These are phyloP conservation scores for Lactuca sativa DNA, from an alignment of 129 eudicot species.

Conservation along the genomic window DNA sequence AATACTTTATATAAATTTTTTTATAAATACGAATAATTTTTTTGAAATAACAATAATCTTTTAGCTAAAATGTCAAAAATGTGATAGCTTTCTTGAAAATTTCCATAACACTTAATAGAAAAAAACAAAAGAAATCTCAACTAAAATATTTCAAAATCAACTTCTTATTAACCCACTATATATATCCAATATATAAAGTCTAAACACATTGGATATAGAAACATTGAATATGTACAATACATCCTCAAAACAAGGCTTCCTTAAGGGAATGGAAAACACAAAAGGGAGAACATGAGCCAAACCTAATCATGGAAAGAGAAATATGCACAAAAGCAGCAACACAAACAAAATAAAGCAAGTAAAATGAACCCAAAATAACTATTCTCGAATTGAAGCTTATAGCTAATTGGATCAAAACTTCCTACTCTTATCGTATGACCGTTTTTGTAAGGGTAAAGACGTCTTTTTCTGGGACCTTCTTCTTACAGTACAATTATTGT, in stretches of 20 bases:
- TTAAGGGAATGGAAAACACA: conserved; percentile 3
- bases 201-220: not conserved
- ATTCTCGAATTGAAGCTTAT: conserved; percentile 15
- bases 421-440: conserved; percentile 2
- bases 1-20: too few relatives aligned
- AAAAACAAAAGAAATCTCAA: not conserved
- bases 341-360: conserved; percentile 19
- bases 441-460: conserved; percentile 18
- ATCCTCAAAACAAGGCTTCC: not conserved
- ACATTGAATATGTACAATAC: conserved; percentile 12
- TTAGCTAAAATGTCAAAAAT: too few relatives aligned
- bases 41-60: too few relatives aligned
- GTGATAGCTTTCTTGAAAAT: too few relatives aligned
- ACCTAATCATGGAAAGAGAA: conserved; percentile 8
- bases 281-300: not conserved
- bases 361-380: conserved; percentile 23
- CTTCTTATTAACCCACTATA: not conserved
- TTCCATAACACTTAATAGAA: too few relatives aligned
- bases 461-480: conserved; percentile 22
- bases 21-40: too few relatives aligned
- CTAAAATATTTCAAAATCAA: too few relatives aligned
- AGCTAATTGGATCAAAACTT: not conserved
- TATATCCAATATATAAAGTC: conserved; percentile 11
- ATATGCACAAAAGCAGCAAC: conserved; percentile 19
- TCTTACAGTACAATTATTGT: conserved; percentile 24